Evolutionary conservation across 1,139 yeast species (phyloP).

Genomic region (Protomyces inouyei): DNA sequence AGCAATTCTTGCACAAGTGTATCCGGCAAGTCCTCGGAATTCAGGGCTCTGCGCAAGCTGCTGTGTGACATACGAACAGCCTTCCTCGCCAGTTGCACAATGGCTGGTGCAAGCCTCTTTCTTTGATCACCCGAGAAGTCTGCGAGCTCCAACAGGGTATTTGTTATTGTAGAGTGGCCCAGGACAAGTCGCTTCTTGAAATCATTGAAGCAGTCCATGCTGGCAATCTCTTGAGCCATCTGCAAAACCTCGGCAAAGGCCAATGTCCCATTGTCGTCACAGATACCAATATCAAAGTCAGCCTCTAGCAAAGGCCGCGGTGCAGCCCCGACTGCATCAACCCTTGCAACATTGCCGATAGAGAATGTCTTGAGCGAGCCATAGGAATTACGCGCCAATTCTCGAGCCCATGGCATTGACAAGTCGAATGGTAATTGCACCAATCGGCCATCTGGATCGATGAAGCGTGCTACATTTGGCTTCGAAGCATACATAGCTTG

Average conservation of each 20-base stretch:
- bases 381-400: conserved; percentile 59
- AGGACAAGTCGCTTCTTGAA: conserved; percentile 78
- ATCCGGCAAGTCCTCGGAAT: conserved; percentile 49
- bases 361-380: conserved; percentile 47
- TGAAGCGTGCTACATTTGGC: conserved; percentile 58
- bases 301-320: conserved; percentile 77
- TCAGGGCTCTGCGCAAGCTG: neutral
- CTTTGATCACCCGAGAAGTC: conserved; percentile 31
- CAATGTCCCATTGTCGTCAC: conserved; percentile 45
- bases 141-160: conserved; percentile 41
- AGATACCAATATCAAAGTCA: conserved; percentile 71
- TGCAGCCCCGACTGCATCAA: conserved; percentile 51
- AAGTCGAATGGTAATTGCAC: conserved; percentile 83
- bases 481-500: conserved; percentile 62
- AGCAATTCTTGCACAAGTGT: conserved; percentile 53
- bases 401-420: conserved; percentile 81
- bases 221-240: neutral
- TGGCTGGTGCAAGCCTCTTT: neutral
- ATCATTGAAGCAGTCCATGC: neutral
- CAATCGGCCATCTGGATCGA: conserved; percentile 82
- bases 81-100: conserved; percentile 31
- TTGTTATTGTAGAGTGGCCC: conserved; percentile 53
- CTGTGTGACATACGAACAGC: conserved; percentile 35
- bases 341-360: conserved; percentile 74
- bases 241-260: neutral